Evolutionary conservation across 345 rosid species (phyloP), one percentile per base, ranked within the genome.

Genomic region (Jatropha curcas): DNA sequence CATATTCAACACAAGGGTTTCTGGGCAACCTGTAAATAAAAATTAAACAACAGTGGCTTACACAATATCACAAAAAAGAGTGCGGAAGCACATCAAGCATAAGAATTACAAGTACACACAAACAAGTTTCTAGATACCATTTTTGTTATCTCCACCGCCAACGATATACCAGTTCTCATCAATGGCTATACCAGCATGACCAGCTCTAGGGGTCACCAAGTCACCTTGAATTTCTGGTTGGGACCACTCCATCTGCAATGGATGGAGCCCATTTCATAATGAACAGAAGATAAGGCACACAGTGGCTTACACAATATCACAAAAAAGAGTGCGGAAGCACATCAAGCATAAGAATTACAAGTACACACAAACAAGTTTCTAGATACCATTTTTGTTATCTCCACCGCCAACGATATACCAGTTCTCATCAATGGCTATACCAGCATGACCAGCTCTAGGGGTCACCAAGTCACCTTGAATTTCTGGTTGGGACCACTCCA

Each of bases 401-500:
- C 99, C 99, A 56, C 99, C 99, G 52, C 99, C 99, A 43, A 88
- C 99, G 7, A 92, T 89, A 71, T 88, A 90, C 96, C 97, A 95
- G 79, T 87, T 89, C 69, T 87, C 97, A 27, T 76, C 94, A 79
- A 95, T 82, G 73, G 90, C 74, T 70, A 88, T 82, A 82, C 91
- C 85, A 30, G 99, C 90, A 76, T 91, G 99, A 75, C 99, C 99
- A 65, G 99, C 99, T 80, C 98, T 87, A 80, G 97, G 86, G 71
- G 83, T 75, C 70, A 91, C 89, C 72, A 71, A 57, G 81, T 88
- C 92, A 74, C 96, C 94, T 78, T 82, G 93, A 79, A 86, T 81
- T 77, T 91, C 90, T 73, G 96, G 93, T 82, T 86, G 90, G 57
- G 97, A 91, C 99, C 99, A 95, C 82, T 92, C 97, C 86, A 87